A percentile compares a stretch with the other conserved stretches of the same genome.
Evolutionary conservation across 2,329 filamentous ascomycete genomes (phyloP).

Genomic region (Exophiala calicioides): DNA sequence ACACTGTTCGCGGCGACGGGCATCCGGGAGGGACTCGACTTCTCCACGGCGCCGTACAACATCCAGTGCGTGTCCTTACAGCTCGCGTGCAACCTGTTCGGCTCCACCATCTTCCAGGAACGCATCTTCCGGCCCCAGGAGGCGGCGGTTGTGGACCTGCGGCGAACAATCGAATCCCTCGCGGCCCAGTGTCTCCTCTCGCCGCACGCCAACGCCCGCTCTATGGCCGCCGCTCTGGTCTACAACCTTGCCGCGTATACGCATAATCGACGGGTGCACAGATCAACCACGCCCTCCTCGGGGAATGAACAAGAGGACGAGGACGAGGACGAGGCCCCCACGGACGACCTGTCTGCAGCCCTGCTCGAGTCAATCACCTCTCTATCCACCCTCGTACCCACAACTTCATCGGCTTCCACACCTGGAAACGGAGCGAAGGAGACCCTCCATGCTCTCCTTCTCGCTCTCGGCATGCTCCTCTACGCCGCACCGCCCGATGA

Average conservation of each 20-base stretch:
- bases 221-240: slow-evolving; percentile 77
- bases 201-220: slow-evolving; percentile 70
- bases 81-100: slow-evolving; percentile 81
- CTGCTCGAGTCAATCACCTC: slow-evolving; percentile 55
- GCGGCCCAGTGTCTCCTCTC: slow-evolving; percentile 79
- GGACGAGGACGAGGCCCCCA: slow-evolving; percentile 55
- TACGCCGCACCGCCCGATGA: slow-evolving; percentile 68
- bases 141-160: slow-evolving; percentile 42
- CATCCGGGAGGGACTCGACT: slow-evolving; percentile 42
- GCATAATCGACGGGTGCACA: slow-evolving; percentile 63
- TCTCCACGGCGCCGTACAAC: slow-evolving; percentile 69
- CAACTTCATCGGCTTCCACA: background rate
- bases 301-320: too few relatives aligned
- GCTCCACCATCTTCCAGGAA: slow-evolving; percentile 67
- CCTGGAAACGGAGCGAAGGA: slow-evolving; percentile 49
- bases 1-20: slow-evolving; percentile 56
- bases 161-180: slow-evolving; percentile 64
- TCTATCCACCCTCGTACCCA: background rate
- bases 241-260: slow-evolving; percentile 79
- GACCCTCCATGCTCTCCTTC: slow-evolving; percentile 72
- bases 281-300: slow-evolving; percentile 41
- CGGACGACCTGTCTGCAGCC: slow-evolving; percentile 71
- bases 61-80: slow-evolving; percentile 82
- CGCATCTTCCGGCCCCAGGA: slow-evolving; percentile 52
- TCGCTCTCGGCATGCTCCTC: slow-evolving; percentile 73